phyloP scores from a whole-genome alignment of 2,329 filamentous ascomycete genomes.

The Fusarium coffeatum region DNA sequence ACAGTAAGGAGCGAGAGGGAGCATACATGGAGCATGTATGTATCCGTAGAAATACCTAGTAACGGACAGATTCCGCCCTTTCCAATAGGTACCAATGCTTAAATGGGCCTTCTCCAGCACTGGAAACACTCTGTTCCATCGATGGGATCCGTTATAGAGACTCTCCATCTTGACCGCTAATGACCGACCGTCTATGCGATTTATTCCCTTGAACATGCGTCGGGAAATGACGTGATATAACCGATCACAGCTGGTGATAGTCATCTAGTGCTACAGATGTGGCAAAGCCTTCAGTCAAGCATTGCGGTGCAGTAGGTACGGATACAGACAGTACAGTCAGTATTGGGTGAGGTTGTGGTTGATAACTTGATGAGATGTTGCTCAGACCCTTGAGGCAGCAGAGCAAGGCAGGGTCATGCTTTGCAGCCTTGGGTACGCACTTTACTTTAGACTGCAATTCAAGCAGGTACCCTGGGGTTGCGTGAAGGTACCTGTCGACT shows the following conservation, averaged over 20 bases:
- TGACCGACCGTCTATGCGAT: background rate
- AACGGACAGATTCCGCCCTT: slow-evolving; percentile 31
- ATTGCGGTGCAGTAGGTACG: background rate
- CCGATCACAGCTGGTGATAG: slow-evolving; percentile 16
- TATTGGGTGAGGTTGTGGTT: slow-evolving; percentile 17
- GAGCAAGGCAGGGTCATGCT: slow-evolving; percentile 12
- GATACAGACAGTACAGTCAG: background rate
- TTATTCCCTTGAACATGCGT: background rate
- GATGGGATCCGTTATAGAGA: slow-evolving; percentile 7
- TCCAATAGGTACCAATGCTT: background rate
- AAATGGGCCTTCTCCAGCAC: slow-evolving; percentile 22
- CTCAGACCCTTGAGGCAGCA: slow-evolving; percentile 27
- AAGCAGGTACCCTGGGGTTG: slow-evolving; percentile 13
- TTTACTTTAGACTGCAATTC: slow-evolving; percentile 8
- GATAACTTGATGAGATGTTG: slow-evolving; percentile 27
- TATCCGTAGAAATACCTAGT: background rate
- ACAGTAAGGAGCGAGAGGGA: slow-evolving; percentile 11
- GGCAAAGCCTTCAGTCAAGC: background rate
- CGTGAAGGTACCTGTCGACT: slow-evolving; percentile 25
- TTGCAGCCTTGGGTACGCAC: slow-evolving; percentile 5
- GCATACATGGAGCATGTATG: background rate
- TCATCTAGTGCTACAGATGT: background rate
- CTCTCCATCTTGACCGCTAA: slow-evolving; percentile 8
- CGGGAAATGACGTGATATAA: slow-evolving; percentile 29
- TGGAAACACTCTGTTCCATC: slow-evolving; percentile 14